phyloP scores from a whole-genome alignment of 2,329 filamentous ascomycete genomes.

The Acrocalymma vagum region DNA sequence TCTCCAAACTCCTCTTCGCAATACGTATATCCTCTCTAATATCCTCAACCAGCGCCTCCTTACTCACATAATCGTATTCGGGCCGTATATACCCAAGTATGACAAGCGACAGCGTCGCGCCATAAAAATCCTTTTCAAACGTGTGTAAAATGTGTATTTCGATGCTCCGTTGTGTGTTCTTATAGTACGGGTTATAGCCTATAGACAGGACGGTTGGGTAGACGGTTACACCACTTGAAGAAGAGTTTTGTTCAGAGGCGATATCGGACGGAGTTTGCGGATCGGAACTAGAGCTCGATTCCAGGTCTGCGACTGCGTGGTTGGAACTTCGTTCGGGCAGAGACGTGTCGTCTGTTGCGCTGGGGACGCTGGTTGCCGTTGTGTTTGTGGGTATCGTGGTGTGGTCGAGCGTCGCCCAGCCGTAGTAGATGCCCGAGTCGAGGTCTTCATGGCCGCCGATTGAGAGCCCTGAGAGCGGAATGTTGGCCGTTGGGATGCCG shows the following conservation, averaged over 20 bases:
- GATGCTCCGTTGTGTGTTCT: conserved; percentile 84
- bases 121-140: conserved; percentile 87
- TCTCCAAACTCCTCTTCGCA: conserved; percentile 73
- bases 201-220: conserved; percentile 46
- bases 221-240: conserved; percentile 3
- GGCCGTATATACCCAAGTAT: conserved; percentile 89
- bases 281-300: conserved; percentile 23
- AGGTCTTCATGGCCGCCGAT: conserved; percentile 71
- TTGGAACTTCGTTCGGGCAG: conserved; percentile 29
- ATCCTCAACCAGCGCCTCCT: conserved; percentile 86
- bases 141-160: conserved; percentile 88
- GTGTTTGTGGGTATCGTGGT: conserved; percentile 26
- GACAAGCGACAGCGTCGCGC: conserved; percentile 76
- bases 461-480: conserved; percentile 72
- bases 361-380: conserved; percentile 41
- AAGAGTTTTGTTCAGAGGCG: too few species aligned
- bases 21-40: conserved; percentile 91
- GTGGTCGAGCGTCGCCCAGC: conserved; percentile 80
- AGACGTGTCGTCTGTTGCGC: conserved; percentile 23
- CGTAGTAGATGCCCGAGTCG: conserved; percentile 89
- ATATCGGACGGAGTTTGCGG: conserved; percentile 19
- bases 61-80: conserved; percentile 85
- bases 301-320: conserved; percentile 36
- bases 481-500: conserved; percentile 96
- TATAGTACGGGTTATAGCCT: conserved; percentile 97